Percentiles rank a stretch among this genome's conserved stretches.
Evolutionary conservation across 805 yeast genomes (phyloP).

Genomic region (Vanderwaltozyma tropicalis): DNA sequence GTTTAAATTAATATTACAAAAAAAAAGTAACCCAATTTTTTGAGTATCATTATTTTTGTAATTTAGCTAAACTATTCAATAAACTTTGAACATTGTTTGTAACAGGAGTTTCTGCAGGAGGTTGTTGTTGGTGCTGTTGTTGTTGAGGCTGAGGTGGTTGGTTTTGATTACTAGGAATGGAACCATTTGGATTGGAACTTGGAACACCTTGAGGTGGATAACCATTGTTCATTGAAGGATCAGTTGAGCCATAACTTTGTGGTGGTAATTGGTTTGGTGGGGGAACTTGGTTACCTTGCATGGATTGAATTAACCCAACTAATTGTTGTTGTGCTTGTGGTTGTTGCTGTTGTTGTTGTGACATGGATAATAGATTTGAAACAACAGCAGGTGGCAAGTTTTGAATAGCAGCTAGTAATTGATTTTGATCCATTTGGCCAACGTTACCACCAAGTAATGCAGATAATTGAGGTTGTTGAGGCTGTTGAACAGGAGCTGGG

Average conservation of each 20-base stretch:
- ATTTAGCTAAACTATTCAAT: constrained; percentile 30
- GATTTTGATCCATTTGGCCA: constrained; percentile 25
- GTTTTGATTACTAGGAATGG: constrained; percentile 9
- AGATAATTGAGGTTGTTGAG: constrained; percentile 19
- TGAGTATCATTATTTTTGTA: constrained; percentile 21
- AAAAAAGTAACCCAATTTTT: no score
- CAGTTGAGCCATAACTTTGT: constrained; percentile 3
- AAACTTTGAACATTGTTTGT: constrained; percentile 30
- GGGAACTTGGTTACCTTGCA: constrained; percentile 22
- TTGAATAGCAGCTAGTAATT: constrained; percentile 26
- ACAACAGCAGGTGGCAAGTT: constrained; percentile 29
- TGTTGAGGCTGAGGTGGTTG: constrained; percentile 8
- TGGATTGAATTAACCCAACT: constrained; percentile 25
- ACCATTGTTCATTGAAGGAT: constrained; percentile 2
- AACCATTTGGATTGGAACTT: constrained; percentile 4
- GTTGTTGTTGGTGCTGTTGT: constrained; percentile 9
- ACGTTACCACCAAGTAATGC: constrained; percentile 16
- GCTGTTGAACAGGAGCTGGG: constrained; percentile 14
- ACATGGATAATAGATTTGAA: constrained; percentile 22
- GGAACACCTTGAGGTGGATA: constrained; percentile 9
- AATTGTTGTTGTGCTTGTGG: constrained; percentile 15
- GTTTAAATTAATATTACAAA: no score
- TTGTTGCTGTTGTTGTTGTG: constrained; percentile 27
- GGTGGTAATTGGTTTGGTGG: no score
- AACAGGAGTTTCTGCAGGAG: constrained; percentile 17